A percentile compares a stretch with the other conserved stretches of the same genome.
Conservation (phyloP, 164 flowering plant species). For the Platanus orientalis region DNA sequence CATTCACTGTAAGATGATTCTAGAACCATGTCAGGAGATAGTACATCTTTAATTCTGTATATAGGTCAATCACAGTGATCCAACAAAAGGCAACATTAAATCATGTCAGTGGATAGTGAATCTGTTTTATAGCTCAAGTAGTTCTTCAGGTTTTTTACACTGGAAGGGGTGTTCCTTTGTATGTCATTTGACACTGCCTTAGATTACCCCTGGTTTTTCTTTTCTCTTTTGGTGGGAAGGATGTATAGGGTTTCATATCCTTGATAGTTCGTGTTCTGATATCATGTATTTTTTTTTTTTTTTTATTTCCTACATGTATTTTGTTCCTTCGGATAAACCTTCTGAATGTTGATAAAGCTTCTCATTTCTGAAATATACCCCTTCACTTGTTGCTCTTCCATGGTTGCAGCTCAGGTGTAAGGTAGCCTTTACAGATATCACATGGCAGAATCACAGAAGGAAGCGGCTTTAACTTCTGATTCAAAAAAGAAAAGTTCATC, state of each 20-base stretch:
- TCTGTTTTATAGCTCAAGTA: neutral
- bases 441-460: conserved; percentile 33
- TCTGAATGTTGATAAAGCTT: neutral
- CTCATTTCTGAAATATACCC: neutral
- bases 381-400: neutral
- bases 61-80: neutral
- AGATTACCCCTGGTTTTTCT: no score
- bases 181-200: no score
- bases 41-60: neutral
- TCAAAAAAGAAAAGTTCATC: conserved; percentile 35
- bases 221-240: no score
- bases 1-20: neutral
- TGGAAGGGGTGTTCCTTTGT: no score
- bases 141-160: neutral
- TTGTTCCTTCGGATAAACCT: neutral
- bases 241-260: neutral
- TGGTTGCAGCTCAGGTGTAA: neutral
- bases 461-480: conserved; percentile 26
- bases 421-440: neutral
- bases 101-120: neutral
- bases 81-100: neutral
- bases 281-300: neutral
- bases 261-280: neutral
- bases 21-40: neutral
- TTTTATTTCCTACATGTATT: neutral